A percentile compares a stretch with the other conserved stretches of the same genome.
Conservation (phyloP, 2,329 filamentous ascomycete genomes). For the Cadophora sp. region DNA sequence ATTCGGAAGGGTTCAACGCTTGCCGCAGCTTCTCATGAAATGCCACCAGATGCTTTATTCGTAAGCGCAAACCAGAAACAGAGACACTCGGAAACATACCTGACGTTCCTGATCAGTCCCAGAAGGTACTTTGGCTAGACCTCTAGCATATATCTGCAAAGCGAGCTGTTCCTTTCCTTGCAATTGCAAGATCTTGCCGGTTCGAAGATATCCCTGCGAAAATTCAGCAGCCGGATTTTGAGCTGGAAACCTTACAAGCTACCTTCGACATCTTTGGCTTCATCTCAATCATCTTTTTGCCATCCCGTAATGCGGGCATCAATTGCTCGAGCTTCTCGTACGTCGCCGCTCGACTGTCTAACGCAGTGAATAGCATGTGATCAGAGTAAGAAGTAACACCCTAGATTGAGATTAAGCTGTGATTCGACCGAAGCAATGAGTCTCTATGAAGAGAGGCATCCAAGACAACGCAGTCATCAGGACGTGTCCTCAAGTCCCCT, state of each 20-base stretch:
- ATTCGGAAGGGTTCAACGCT: slow-evolving; percentile 36
- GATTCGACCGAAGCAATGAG: slow-evolving; percentile 11
- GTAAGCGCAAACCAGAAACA: slow-evolving; percentile 18
- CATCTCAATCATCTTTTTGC: slow-evolving; percentile 43
- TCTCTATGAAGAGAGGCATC: not conserved
- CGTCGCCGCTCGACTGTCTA: slow-evolving; percentile 45
- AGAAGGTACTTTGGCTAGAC: slow-evolving; percentile 43
- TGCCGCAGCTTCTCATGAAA: slow-evolving; percentile 41
- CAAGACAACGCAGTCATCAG: no score
- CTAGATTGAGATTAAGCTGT: slow-evolving; percentile 27
- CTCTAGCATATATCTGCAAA: slow-evolving; percentile 44
- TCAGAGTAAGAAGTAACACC: slow-evolving; percentile 37
- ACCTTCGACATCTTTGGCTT: slow-evolving; percentile 43
- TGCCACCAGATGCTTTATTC: slow-evolving; percentile 41
- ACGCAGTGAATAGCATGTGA: slow-evolving; percentile 40
- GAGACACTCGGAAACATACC: slow-evolving; percentile 27
- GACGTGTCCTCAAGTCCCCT: no score
- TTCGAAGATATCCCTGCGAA: slow-evolving; percentile 44
- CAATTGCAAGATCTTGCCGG: slow-evolving; percentile 43
- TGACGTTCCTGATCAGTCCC: slow-evolving; percentile 39
- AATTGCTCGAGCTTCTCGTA: slow-evolving; percentile 43
- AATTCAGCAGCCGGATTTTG: slow-evolving; percentile 3
- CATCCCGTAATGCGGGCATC: slow-evolving; percentile 41
- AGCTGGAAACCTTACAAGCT: not conserved
- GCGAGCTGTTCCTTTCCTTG: slow-evolving; percentile 41